Evolutionary conservation across 179 eudicot species (phyloP).

Genomic region (Beta corolliflora): DNA sequence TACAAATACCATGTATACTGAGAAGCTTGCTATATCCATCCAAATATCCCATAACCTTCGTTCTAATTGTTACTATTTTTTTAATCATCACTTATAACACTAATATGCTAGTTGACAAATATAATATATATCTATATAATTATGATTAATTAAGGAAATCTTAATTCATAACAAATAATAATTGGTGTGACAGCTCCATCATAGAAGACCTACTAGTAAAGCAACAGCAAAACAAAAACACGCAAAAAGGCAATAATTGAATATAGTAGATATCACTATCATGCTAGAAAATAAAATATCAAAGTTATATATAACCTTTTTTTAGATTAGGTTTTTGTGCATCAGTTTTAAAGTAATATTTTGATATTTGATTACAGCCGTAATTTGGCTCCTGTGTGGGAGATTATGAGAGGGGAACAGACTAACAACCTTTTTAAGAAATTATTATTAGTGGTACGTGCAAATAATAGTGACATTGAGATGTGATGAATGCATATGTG

Average conservation of each 20-base stretch:
- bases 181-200: background rate
- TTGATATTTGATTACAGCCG: conserved; percentile 29
- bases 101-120: background rate
- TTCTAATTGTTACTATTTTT: background rate
- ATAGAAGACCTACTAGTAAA: background rate
- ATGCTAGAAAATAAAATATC: conserved; percentile 9
- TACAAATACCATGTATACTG: background rate
- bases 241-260: conserved; percentile 13
- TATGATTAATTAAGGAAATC: background rate
- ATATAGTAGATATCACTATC: conserved; percentile 1
- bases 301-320: conserved; percentile 18
- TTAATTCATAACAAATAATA: background rate
- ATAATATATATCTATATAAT: background rate
- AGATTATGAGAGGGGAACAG: background rate
- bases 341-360: conserved; percentile 15
- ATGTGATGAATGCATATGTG: background rate
- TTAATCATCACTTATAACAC: background rate
- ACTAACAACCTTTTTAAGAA: conserved; percentile 10
- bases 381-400: conserved; percentile 20
- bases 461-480: background rate
- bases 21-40: background rate
- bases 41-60: conserved; percentile 6
- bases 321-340: conserved; percentile 32
- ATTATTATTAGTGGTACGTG: too few relatives aligned
- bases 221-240: background rate